Conservation (phyloP, 2,329 filamentous ascomycete species). For the Trichophyton rubrum region DNA sequence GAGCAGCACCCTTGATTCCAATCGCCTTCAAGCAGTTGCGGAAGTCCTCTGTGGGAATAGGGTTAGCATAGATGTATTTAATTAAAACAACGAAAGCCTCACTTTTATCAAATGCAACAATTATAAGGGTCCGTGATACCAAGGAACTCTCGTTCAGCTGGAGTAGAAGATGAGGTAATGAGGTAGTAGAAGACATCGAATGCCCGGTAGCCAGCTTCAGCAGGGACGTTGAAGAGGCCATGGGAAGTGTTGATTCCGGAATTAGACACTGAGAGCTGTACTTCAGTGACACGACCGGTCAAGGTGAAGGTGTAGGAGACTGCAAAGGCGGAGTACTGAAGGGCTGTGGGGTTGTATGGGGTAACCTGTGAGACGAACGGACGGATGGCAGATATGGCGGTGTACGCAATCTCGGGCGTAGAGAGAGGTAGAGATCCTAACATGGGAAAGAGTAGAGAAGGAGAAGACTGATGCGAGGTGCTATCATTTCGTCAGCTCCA, state of each 20-base stretch:
- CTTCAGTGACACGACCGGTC: constrained; percentile 62
- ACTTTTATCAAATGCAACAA: constrained; percentile 16
- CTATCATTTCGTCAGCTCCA: constrained; percentile 33
- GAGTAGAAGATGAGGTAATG: constrained; percentile 77
- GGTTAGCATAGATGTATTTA: neutral
- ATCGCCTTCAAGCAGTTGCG: constrained; percentile 75
- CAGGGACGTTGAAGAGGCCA: constrained; percentile 68
- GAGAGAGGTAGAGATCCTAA: constrained; percentile 67
- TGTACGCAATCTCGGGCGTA: constrained; percentile 62
- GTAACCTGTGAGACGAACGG: constrained; percentile 83
- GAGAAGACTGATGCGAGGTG: constrained; percentile 77
- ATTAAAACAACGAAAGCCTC: neutral
- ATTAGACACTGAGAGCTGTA: constrained; percentile 66
- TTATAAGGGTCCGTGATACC: constrained; percentile 54
- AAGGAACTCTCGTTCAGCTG: constrained; percentile 78
- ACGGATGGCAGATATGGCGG: constrained; percentile 65
- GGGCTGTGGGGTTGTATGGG: constrained; percentile 73
- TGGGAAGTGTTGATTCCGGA: constrained; percentile 74
- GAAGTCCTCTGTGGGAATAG: constrained; percentile 62
- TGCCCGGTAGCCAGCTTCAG: constrained; percentile 70
- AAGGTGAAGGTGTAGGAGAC: constrained; percentile 73
- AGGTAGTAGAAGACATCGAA: constrained; percentile 99
- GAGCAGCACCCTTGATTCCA: constrained; percentile 76
- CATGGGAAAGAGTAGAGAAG: constrained; percentile 72
- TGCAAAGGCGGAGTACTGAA: constrained; percentile 67